phyloP scores from a whole-genome alignment of 352 stramenopile genomes.

The Phytophthora tentaculata region DNA sequence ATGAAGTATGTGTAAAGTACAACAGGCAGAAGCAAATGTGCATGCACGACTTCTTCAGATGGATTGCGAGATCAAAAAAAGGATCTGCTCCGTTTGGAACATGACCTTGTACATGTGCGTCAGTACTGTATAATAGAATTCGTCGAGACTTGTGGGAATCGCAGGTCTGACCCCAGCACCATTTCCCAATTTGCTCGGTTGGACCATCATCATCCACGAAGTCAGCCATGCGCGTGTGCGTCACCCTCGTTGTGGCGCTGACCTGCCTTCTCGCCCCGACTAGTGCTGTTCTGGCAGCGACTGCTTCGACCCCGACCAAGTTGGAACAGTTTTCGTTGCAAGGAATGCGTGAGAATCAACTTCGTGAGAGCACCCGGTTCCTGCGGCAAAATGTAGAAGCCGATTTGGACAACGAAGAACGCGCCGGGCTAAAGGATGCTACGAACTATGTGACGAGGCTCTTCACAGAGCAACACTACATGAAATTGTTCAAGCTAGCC shows the following conservation, averaged over 20 bases:
- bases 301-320: background rate
- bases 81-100: no score
- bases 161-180: no score
- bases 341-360: background rate
- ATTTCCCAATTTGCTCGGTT: background rate
- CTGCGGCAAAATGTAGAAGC: background rate
- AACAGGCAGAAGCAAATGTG: no score
- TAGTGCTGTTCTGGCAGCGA: background rate
- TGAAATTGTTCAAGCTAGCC: background rate
- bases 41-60: no score
- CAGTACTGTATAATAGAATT: no score
- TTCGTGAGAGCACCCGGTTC: background rate
- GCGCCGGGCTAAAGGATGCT: background rate
- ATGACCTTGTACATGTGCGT: no score
- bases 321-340: background rate
- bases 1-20: no score
- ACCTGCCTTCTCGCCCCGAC: background rate
- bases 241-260: background rate
- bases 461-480: background rate
- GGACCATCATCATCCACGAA: background rate
- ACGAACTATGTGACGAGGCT: background rate
- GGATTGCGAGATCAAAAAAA: no score
- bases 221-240: background rate
- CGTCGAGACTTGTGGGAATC: no score
- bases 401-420: background rate